Evolutionary conservation across 2,329 filamentous ascomycete genomes (phyloP).

Genomic region (Aspergillus sergii): DNA sequence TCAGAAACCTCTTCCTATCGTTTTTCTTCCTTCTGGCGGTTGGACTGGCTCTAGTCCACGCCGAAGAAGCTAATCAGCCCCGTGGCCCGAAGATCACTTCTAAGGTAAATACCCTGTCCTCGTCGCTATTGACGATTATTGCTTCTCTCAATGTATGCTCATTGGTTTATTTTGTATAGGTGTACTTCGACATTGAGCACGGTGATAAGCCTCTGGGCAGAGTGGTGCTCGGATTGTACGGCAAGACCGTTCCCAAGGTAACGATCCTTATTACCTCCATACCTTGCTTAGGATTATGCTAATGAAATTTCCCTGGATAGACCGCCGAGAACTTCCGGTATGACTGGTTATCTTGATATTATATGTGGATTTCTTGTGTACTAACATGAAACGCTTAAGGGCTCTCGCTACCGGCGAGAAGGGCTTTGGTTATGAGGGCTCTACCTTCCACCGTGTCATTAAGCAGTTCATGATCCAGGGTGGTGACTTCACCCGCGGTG

Average conservation of each 20-base stretch:
- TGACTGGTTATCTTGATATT: slow-evolving; percentile 3
- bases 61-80: slow-evolving; percentile 63
- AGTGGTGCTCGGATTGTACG: slow-evolving; percentile 66
- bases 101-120: slow-evolving; percentile 62
- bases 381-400: slow-evolving; percentile 27
- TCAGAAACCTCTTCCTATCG: slow-evolving; percentile 52
- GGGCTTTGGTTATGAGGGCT: slow-evolving; percentile 68
- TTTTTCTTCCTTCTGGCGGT: slow-evolving; percentile 76
- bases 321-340: slow-evolving; percentile 68
- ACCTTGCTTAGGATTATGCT: slow-evolving; percentile 6
- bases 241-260: slow-evolving; percentile 68
- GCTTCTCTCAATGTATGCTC: slow-evolving; percentile 10
- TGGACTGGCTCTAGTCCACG: slow-evolving; percentile 71
- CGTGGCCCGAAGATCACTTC: slow-evolving; percentile 88
- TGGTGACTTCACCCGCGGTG: slow-evolving; percentile 67
- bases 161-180: slow-evolving; percentile 38
- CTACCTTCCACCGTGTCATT: slow-evolving; percentile 70
- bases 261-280: slow-evolving; percentile 9
- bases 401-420: slow-evolving; percentile 68
- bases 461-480: slow-evolving; percentile 73
- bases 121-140: not conserved
- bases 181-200: slow-evolving; percentile 68
- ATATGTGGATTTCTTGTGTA: not conserved
- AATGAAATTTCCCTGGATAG: slow-evolving; percentile 38
- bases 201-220: slow-evolving; percentile 63